Conservation (phyloP, 1,284 basidiomycete genomes). For the Naganishia liquefaciens region DNA sequence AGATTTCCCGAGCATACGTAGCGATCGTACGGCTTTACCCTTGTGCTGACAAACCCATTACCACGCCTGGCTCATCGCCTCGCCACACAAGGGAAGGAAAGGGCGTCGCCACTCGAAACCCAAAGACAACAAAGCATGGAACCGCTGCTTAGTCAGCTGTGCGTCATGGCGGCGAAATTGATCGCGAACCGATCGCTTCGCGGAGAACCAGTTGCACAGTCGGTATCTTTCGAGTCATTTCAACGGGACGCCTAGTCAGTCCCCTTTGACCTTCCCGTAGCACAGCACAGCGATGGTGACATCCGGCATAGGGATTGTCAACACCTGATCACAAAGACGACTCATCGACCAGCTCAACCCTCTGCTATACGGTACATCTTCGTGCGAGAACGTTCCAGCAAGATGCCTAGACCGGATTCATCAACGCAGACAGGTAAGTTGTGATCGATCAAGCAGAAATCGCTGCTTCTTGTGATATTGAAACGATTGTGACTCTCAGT, state of each 20-base stretch:
- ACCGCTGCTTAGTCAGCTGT: too few relatives aligned
- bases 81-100: too few relatives aligned
- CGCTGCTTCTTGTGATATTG: background rate
- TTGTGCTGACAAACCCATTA: too few relatives aligned
- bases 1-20: too few relatives aligned
- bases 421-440: slow-evolving; percentile 4
- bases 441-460: too few relatives aligned
- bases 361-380: background rate
- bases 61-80: too few relatives aligned
- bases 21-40: too few relatives aligned
- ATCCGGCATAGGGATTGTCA: background rate
- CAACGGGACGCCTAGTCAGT: background rate
- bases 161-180: slow-evolving; percentile 6
- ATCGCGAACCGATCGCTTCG: background rate
- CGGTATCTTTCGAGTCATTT: slow-evolving; percentile 1
- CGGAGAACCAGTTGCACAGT: background rate
- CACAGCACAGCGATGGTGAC: background rate
- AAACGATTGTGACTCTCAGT: background rate
- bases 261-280: background rate
- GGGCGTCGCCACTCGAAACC: too few relatives aligned
- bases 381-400: slow-evolving; percentile 6
- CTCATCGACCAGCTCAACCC: background rate
- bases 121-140: too few relatives aligned
- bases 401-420: slow-evolving; percentile 6
- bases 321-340: background rate